Evolutionary conservation across 352 stramenopile species (phyloP).

Genomic region (Globisporangium heterothallicum): DNA sequence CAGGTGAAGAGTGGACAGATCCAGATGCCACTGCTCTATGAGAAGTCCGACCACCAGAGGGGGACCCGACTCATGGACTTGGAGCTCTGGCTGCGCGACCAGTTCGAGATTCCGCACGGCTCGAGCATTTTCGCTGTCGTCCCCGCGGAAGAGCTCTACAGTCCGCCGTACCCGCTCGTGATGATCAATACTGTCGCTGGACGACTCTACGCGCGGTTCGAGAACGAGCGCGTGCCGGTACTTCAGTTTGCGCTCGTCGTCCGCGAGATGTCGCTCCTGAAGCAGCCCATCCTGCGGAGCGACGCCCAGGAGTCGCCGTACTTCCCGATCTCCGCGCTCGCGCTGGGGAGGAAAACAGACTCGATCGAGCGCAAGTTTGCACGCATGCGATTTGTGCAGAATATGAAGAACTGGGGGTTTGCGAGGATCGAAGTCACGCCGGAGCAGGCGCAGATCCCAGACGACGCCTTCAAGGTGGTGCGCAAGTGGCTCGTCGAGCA

Average conservation of each 20-base stretch:
- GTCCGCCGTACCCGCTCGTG: constrained; percentile 65
- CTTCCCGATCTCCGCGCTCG: constrained; percentile 43
- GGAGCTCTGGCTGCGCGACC: constrained; percentile 61
- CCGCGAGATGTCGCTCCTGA: constrained; percentile 46
- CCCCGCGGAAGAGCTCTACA: constrained; percentile 74
- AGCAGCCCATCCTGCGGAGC: constrained; percentile 39
- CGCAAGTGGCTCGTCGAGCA: constrained; percentile 57
- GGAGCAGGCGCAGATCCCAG: constrained; percentile 54
- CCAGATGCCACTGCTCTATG: constrained; percentile 65
- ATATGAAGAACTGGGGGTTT: constrained; percentile 72
- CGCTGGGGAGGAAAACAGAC: constrained; percentile 23
- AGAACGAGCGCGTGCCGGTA: constrained; percentile 37
- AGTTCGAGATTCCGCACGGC: constrained; percentile 45
- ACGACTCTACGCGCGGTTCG: constrained; percentile 34
- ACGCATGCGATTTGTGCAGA: constrained; percentile 55
- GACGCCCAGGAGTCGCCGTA: constrained; percentile 61
- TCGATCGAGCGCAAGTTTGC: constrained; percentile 51
- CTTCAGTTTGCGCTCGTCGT: constrained; percentile 67
- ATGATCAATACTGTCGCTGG: constrained; percentile 74
- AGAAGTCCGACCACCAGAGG: constrained; percentile 18
- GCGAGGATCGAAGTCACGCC: constrained; percentile 56
- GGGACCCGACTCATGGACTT: constrained; percentile 69
- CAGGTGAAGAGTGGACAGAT: constrained; percentile 41
- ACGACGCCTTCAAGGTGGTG: constrained; percentile 48
- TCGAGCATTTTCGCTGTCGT: constrained; percentile 73